These are phyloP conservation scores for Debaryomyces sp. DNA, from an alignment of 1,139 yeast species.

Conservation along the genomic window DNA sequence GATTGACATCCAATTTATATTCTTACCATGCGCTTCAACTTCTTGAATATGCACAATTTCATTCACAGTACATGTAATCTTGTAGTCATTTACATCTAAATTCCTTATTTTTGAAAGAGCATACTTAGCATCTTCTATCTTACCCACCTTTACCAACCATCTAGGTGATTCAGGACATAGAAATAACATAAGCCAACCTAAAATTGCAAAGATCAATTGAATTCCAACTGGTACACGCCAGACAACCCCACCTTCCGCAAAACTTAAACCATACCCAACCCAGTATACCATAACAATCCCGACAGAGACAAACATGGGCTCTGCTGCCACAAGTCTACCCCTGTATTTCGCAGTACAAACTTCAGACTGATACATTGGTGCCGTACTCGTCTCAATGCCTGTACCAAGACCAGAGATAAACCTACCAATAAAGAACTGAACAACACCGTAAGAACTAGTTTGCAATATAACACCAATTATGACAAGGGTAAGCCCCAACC, in stretches of 20 bases:
- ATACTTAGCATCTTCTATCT: conserved; percentile 50
- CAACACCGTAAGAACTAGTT: conserved; percentile 25
- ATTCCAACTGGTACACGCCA: conserved; percentile 20
- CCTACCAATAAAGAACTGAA: conserved; percentile 33
- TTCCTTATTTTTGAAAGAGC: conserved; percentile 43
- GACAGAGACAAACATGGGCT: conserved; percentile 11
- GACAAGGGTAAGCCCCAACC: conserved; percentile 25
- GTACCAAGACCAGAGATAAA: conserved; percentile 41
- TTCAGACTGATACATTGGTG: conserved; percentile 32
- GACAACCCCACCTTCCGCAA: conserved; percentile 7
- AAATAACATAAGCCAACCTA: conserved; percentile 21
- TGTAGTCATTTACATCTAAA: conserved; percentile 22
- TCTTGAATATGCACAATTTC: conserved; percentile 25
- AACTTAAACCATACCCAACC: conserved; percentile 19
- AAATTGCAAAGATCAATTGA: conserved; percentile 26
- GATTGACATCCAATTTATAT: too few species aligned
- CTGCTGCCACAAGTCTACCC: conserved; percentile 17
- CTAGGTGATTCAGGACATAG: conserved; percentile 51
- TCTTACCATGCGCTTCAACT: conserved; percentile 15
- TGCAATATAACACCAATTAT: conserved; percentile 29
- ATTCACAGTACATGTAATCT: conserved; percentile 24
- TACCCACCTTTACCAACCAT: conserved; percentile 44
- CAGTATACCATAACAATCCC: conserved; percentile 13
- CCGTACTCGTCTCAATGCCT: conserved; percentile 29
- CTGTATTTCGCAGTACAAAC: conserved; percentile 27